A percentile compares a stretch with the other conserved stretches of the same genome.
Evolutionary conservation across 345 rosid species (phyloP).

Genomic region (Brassica incana): DNA sequence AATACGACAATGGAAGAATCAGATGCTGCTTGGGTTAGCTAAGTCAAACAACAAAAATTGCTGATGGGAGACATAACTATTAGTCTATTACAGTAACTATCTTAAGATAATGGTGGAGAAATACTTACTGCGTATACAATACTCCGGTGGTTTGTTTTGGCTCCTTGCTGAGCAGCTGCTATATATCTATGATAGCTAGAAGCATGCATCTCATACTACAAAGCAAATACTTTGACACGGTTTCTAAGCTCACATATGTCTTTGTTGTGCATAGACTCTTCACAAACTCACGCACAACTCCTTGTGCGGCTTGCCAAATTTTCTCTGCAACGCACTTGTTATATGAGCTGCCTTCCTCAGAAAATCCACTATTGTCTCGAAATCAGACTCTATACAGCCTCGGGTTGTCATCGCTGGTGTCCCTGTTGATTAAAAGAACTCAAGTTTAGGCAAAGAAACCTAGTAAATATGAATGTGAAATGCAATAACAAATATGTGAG

Average conservation of each 20-base stretch:
- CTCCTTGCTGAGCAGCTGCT: background rate
- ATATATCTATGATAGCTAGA: constrained; percentile 30
- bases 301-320: constrained; percentile 65
- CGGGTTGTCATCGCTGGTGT: constrained; percentile 94
- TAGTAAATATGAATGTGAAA: background rate
- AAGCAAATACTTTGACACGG: constrained; percentile 78
- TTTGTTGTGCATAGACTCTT: constrained; percentile 64
- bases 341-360: constrained; percentile 78
- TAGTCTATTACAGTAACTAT: background rate
- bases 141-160: background rate
- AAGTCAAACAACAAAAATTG: constrained; percentile 2
- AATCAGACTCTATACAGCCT: constrained; percentile 88
- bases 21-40: background rate
- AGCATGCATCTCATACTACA: constrained; percentile 92
- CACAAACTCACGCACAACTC: constrained; percentile 41
- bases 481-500: background rate
- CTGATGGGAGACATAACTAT: background rate
- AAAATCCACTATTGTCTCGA: constrained; percentile 80
- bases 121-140: constrained; percentile 42
- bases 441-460: constrained; percentile 15
- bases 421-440: constrained; percentile 44
- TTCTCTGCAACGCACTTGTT: too few species aligned
- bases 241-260: constrained; percentile 69
- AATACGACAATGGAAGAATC: background rate
- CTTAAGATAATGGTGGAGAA: background rate